Conservation (phyloP, 306 rosid genomes). For the Corylus heterophylla region DNA sequence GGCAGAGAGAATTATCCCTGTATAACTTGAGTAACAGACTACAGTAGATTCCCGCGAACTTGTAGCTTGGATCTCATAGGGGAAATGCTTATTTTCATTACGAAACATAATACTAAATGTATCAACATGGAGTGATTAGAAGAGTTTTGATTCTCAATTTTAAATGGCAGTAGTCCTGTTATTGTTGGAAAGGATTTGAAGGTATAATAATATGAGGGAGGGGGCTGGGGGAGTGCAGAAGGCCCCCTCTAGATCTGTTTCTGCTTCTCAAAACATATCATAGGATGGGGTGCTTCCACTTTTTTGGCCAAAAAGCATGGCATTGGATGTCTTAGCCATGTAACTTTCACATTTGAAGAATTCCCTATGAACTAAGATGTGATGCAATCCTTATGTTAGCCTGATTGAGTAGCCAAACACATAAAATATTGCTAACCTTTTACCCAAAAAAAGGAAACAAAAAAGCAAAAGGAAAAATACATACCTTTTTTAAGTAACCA, state of each 20-base stretch:
- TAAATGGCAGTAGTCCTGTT: neutral
- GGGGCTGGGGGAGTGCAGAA: neutral
- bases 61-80: neutral
- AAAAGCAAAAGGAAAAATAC: constrained; percentile 10
- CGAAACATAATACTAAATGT: neutral
- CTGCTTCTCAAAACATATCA: neutral
- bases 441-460: neutral
- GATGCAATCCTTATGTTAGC: neutral
- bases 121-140: neutral
- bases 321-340: neutral
- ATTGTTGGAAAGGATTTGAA: neutral
- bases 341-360: neutral
- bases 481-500: constrained; percentile 95
- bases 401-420: neutral
- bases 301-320: neutral
- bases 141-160: neutral
- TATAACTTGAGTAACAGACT: neutral
- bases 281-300: neutral
- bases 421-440: neutral
- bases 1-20: neutral
- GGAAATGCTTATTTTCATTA: neutral
- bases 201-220: neutral
- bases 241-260: neutral
- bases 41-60: neutral
- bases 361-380: neutral